Conservation (phyloP, 805 yeast species). For the Debaryomyces maramus region DNA sequence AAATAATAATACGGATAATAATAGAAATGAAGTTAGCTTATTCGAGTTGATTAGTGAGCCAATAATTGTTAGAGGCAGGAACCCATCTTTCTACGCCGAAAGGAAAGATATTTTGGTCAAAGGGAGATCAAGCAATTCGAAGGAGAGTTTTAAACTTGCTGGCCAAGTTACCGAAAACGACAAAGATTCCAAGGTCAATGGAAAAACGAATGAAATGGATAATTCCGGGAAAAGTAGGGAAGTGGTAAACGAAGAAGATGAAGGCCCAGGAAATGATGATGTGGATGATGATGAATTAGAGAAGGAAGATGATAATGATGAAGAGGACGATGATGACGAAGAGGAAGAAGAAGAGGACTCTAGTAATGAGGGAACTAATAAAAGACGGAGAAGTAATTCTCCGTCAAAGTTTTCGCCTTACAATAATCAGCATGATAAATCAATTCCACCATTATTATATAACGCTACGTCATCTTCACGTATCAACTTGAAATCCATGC, state of each 20-base stretch:
- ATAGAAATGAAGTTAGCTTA: constrained; percentile 30
- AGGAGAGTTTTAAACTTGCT: constrained; percentile 15
- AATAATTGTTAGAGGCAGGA: constrained; percentile 59
- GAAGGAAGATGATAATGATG: constrained; percentile 7
- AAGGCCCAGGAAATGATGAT: neutral
- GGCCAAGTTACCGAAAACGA: neutral
- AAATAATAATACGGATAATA: constrained; percentile 16
- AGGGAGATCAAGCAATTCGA: constrained; percentile 19
- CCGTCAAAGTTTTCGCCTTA: neutral
- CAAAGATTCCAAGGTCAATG: neutral
- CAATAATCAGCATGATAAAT: neutral
- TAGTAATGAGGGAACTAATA: constrained; percentile 6
- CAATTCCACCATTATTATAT: constrained; percentile 13
- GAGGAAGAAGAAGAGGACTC: constrained; percentile 9
- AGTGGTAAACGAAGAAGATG: too few relatives aligned
- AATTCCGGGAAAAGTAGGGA: neutral
- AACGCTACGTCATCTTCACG: constrained; percentile 8
- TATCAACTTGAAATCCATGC: constrained; percentile 12
- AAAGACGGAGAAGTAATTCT: neutral
- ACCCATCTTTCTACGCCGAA: constrained; percentile 59
- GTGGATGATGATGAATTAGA: constrained; percentile 5
- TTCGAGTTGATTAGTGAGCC: constrained; percentile 41
- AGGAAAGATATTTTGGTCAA: constrained; percentile 49
- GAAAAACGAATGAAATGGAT: neutral
- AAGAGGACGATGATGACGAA: constrained; percentile 13